Evolutionary conservation across 208 protist species (phyloP).

Genomic region (Trypanosoma melophagium): DNA sequence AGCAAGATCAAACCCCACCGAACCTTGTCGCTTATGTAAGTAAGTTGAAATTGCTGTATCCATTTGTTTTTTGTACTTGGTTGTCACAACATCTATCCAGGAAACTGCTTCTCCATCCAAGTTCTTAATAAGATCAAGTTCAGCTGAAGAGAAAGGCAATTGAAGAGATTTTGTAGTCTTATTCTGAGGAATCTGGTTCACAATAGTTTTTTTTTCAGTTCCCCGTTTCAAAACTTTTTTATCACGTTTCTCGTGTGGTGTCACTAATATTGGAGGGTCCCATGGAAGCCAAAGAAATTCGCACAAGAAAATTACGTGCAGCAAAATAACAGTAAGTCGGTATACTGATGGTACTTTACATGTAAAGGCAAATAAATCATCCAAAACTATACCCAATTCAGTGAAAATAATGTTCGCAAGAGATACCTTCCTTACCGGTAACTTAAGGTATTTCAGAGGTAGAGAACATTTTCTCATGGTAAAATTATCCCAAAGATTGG

Average conservation of each 20-base stretch:
- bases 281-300: constrained; percentile 63
- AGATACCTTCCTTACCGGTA: constrained; percentile 21
- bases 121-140: constrained; percentile 38
- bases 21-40: constrained; percentile 16
- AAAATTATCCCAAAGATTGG: constrained; percentile 83
- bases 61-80: constrained; percentile 59
- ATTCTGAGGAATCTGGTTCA: neutral
- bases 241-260: neutral
- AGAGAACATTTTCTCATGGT: constrained; percentile 69
- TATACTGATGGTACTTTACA: constrained; percentile 61
- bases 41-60: constrained; percentile 24
- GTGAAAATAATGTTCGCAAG: constrained; percentile 29
- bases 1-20: constrained; percentile 32
- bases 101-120: constrained; percentile 47
- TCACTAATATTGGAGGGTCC: constrained; percentile 49
- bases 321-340: constrained; percentile 56
- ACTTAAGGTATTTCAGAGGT: constrained; percentile 49
- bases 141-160: constrained; percentile 25
- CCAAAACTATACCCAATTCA: constrained; percentile 65
- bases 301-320: constrained; percentile 61
- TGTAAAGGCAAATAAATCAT: constrained; percentile 88
- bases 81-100: constrained; percentile 50
- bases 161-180: neutral
- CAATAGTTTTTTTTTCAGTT: constrained; percentile 3
- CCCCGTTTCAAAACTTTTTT: constrained; percentile 5